phyloP scores from a whole-genome alignment of 2,329 filamentous ascomycete genomes.

The Colletotrichum ledebouriae region DNA sequence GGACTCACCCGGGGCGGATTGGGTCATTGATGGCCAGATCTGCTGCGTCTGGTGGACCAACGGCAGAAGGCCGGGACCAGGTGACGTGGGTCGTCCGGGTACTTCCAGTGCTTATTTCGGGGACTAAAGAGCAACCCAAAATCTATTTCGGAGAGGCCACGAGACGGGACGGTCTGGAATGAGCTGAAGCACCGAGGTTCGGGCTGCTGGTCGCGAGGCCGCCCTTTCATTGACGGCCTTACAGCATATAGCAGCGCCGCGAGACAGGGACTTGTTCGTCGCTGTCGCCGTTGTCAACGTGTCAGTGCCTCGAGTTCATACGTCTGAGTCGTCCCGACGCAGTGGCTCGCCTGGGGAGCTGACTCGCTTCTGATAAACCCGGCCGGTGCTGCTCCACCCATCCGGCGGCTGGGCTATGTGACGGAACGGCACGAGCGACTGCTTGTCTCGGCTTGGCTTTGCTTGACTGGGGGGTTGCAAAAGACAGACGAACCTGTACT shows the following conservation, averaged over 20 bases:
- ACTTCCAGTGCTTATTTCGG: background rate
- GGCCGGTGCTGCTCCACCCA: no score
- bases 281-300: constrained; percentile 24
- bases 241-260: background rate
- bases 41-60: background rate
- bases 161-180: constrained; percentile 20
- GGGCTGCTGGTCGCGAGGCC: background rate
- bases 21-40: no score
- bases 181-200: background rate
- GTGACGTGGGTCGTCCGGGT: background rate
- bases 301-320: constrained; percentile 13
- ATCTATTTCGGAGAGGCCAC: background rate
- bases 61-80: background rate
- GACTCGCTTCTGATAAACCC: constrained; percentile 9
- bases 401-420: no score
- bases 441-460: constrained; percentile 10
- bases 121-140: background rate
- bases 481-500: constrained; percentile 12
- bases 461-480: background rate
- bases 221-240: constrained; percentile 3
- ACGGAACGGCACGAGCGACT: no score
- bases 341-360: background rate
- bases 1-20: no score
- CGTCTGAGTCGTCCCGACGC: constrained; percentile 31
- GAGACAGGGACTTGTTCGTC: constrained; percentile 6